phyloP scores from a whole-genome alignment of 2,329 filamentous ascomycete genomes.

The Pezicula radicicola region DNA sequence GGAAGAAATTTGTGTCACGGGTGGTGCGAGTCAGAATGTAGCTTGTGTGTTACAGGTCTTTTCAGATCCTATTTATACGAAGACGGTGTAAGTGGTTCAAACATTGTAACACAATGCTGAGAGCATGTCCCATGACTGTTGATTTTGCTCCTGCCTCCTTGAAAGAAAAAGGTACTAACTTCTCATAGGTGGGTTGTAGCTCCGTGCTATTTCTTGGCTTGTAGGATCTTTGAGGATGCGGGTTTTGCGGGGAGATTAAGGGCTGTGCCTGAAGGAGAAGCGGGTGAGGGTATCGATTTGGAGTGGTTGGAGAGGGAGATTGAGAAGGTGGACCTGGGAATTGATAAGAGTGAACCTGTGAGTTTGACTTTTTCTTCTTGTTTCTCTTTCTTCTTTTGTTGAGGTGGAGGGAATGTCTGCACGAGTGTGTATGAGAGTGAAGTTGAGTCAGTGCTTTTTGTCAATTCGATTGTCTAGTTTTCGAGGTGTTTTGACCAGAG shows the following conservation, averaged over 20 bases:
- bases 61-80: slow-evolving; percentile 74
- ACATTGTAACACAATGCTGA: too few species aligned
- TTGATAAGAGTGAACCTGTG: slow-evolving; percentile 12
- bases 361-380: slow-evolving; percentile 1
- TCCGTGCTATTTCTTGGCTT: slow-evolving; percentile 82
- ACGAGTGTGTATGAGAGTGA: too few species aligned
- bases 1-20: slow-evolving; percentile 73
- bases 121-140: too few species aligned
- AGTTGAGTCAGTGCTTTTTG: too few species aligned
- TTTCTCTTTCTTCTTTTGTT: slow-evolving; percentile 1
- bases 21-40: slow-evolving; percentile 81
- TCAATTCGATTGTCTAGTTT: too few species aligned
- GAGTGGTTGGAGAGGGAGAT: slow-evolving; percentile 44
- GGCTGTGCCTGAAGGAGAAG: slow-evolving; percentile 78
- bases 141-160: too few species aligned
- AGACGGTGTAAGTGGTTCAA: slow-evolving; percentile 43
- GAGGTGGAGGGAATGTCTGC: too few species aligned
- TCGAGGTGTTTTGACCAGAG: too few species aligned
- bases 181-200: slow-evolving; percentile 63
- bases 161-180: too few species aligned
- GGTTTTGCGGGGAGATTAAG: slow-evolving; percentile 66
- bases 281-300: slow-evolving; percentile 73
- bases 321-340: slow-evolving; percentile 23
- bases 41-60: slow-evolving; percentile 76
- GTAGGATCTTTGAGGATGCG: slow-evolving; percentile 79